Conservation (phyloP, 148 eudicot genomes). For the Rhododendron kiyosumense region DNA sequence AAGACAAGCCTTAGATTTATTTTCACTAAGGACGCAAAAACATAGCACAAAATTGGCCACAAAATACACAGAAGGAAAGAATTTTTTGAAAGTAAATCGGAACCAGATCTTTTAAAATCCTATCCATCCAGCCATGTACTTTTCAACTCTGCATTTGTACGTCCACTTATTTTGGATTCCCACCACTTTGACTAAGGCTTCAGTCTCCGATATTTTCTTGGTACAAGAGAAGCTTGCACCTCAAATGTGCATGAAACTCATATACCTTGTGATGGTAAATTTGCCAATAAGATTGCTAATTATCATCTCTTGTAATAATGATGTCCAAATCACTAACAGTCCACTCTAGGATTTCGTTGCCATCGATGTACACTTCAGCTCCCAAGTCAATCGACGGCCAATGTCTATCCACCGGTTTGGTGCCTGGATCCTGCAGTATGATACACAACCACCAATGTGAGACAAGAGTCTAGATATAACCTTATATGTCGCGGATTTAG, state of each 20-base stretch:
- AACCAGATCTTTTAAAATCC: neutral
- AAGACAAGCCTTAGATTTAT: neutral
- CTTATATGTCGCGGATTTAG: neutral
- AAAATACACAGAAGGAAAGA: neutral
- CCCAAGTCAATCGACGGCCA: constrained; percentile 51
- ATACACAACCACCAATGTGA: neutral
- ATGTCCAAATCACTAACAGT: constrained; percentile 46
- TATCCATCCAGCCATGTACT: neutral
- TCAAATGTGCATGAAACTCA: neutral
- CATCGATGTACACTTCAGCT: constrained; percentile 30
- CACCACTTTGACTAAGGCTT: neutral
- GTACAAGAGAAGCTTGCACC: neutral
- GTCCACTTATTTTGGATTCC: neutral
- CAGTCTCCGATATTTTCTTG: neutral
- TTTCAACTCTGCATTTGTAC: neutral
- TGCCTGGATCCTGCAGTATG: constrained; percentile 53
- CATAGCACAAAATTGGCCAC: neutral
- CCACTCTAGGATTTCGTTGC: constrained; percentile 36
- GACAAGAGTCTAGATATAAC: neutral
- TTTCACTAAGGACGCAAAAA: neutral
- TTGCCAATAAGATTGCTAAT: neutral
- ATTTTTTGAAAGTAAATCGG: neutral
- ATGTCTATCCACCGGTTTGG: constrained; percentile 24
- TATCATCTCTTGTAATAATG: constrained; percentile 16
- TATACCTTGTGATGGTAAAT: neutral